Evolutionary conservation across 1,284 basidiomycete species (phyloP), one percentile per base, ranked within the genome.

Genomic region (Garcileccinum viscosum): DNA sequence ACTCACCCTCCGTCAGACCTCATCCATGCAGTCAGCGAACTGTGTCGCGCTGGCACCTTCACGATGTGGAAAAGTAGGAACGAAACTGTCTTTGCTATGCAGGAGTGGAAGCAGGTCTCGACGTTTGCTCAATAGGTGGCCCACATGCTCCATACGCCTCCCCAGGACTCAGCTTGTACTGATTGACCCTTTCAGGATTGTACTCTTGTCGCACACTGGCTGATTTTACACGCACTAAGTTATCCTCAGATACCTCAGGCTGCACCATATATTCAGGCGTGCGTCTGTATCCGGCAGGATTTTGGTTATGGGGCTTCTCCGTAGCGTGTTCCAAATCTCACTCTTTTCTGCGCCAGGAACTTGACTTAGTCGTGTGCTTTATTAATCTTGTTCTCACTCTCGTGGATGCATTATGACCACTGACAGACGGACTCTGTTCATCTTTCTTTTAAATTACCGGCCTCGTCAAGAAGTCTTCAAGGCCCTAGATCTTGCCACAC

Each of bases 121-220:
- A 80, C 3, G 80, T 90, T 47, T 85, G 89, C 12, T 90, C 90
- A 37, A 81, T 90, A 15, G 87, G 85, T 50, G 95, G 97, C 70
- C 93, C 92, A 0, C 96, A 96, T 76, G 91, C 92, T 2, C 91
- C 91, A 1, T 95, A 93, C 72, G 78, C 84, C 4, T 84, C 85
- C 1, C 86, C 88, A 1, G 86, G 83, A 17, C 81, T 8, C 82
- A n/a, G n/a, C n/a, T n/a, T 4, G 15, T 61, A 40, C 12, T 32
- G 9, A 40, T 12, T 24, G 32, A 61, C 9, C 37, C 2, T 56
- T 30, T 56, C 9, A 12, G 32, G 35, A 17, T n/a, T 17, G 17
- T 59, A 11, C 24, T 14, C 30, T 27, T 27, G n/a, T 30, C 38
- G 5, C 15, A 32, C 35, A 14, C 32, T 56, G 53, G 27, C 27